Evolutionary conservation across 2,329 filamentous ascomycete genomes (phyloP).

Genomic region (Blastomyces parvus): DNA sequence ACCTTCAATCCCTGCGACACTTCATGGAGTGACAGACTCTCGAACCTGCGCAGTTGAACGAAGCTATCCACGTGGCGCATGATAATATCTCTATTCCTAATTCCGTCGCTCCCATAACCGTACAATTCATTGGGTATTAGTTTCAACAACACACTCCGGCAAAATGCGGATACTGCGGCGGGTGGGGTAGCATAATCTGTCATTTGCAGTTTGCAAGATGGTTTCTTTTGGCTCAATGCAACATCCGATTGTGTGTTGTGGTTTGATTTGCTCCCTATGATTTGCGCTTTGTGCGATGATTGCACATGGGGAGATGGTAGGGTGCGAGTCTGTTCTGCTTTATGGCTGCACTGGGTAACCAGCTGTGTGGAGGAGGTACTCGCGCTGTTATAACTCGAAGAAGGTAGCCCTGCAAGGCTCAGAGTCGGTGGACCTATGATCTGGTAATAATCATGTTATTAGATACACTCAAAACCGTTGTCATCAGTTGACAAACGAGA

Average conservation of each 20-base stretch:
- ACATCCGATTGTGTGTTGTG: conserved; percentile 10
- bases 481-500: background rate
- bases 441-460: background rate
- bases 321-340: background rate
- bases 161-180: conserved; percentile 72
- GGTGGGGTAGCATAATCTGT: conserved; percentile 59
- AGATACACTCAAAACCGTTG: background rate
- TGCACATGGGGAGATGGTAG: background rate
- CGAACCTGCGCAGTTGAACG: conserved; percentile 66
- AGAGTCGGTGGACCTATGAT: background rate
- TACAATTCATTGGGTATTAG: conserved; percentile 69
- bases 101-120: conserved; percentile 48
- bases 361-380: background rate
- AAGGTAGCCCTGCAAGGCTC: conserved; percentile 17
- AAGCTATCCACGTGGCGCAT: conserved; percentile 67
- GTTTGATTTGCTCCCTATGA: background rate
- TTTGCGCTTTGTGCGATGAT: conserved; percentile 10
- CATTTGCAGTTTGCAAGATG: conserved; percentile 34
- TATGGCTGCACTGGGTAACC: background rate
- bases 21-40: conserved; percentile 70
- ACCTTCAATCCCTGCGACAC: conserved; percentile 68
- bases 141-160: conserved; percentile 61
- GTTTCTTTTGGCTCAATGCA: conserved; percentile 16
- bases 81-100: conserved; percentile 53
- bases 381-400: background rate